Conservation (phyloP, 164 flowering plant genomes). For the Protea cynaroides region DNA sequence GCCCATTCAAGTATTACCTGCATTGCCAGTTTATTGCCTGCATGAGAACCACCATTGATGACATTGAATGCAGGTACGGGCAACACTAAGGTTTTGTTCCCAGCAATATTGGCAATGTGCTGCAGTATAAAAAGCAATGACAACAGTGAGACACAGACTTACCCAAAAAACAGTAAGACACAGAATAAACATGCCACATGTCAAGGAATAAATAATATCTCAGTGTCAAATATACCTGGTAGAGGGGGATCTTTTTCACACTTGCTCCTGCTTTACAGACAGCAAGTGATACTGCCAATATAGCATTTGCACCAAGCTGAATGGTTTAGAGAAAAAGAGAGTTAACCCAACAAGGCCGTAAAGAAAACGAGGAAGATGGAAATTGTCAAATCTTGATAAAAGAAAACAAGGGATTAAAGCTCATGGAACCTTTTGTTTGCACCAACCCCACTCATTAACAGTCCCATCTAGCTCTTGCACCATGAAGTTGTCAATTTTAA, state of each 20-base stretch:
- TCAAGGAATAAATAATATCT: not conserved
- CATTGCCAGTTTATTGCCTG: slow-evolving; percentile 48
- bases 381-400: not conserved
- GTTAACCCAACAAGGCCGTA: not conserved
- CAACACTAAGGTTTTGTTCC: slow-evolving; percentile 37
- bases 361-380: not conserved
- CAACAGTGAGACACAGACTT: not conserved
- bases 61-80: slow-evolving; percentile 53
- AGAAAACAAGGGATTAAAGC: not conserved
- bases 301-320: slow-evolving; percentile 52
- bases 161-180: not conserved
- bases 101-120: slow-evolving; percentile 47
- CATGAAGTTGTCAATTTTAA: slow-evolving; percentile 38
- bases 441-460: slow-evolving; percentile 50
- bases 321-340: not conserved
- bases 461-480: slow-evolving; percentile 51
- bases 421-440: slow-evolving; percentile 37
- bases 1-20: slow-evolving; percentile 16
- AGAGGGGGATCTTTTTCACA: slow-evolving; percentile 37
- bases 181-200: not conserved
- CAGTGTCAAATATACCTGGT: slow-evolving; percentile 23
- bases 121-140: slow-evolving; percentile 4
- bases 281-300: slow-evolving; percentile 44
- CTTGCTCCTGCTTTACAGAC: slow-evolving; percentile 43
- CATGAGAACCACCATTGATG: slow-evolving; percentile 50